Conservation (phyloP, 1,139 yeast genomes). For the Kurtzmaniella quercitrusa region DNA sequence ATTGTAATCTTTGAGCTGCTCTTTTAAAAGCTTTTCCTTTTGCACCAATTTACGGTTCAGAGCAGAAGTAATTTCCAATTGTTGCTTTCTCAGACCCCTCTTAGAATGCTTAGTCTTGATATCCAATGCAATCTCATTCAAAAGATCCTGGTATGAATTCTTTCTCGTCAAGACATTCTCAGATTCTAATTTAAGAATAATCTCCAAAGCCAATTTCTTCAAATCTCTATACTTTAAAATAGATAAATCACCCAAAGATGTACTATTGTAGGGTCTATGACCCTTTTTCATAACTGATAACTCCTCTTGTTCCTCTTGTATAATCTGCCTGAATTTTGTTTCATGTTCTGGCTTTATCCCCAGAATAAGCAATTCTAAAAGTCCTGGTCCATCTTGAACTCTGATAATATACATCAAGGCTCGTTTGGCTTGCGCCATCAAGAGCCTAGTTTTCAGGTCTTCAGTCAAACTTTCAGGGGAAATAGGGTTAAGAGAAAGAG, state of each 20-base stretch:
- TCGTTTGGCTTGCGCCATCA: conserved; percentile 77
- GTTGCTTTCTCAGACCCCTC: conserved; percentile 57
- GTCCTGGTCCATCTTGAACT: conserved; percentile 70
- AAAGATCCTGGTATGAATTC: conserved; percentile 71
- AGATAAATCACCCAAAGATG: conserved; percentile 52
- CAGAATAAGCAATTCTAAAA: conserved; percentile 70
- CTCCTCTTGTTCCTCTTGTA: conserved; percentile 41
- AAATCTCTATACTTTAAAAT: conserved; percentile 65
- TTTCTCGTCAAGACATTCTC: conserved; percentile 62
- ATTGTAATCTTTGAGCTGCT: conserved; percentile 63
- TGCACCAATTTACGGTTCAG: conserved; percentile 58
- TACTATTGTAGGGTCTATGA: conserved; percentile 33
- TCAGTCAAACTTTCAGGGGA: conserved; percentile 42
- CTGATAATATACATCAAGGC: conserved; percentile 75
- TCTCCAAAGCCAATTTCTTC: conserved; percentile 72
- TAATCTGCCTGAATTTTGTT: conserved; percentile 50
- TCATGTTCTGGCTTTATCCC: conserved; percentile 72
- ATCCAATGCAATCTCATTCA: conserved; percentile 82
- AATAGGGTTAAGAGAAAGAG: conserved; percentile 47
- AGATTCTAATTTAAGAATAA: conserved; percentile 70
- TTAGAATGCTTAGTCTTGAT: conserved; percentile 76
- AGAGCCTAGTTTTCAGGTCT: conserved; percentile 45
- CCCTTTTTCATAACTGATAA: conserved; percentile 14
- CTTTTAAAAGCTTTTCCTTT: conserved; percentile 58
- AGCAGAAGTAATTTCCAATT: conserved; percentile 54